Evolutionary conservation across 2,329 filamentous ascomycete species (phyloP).

Genomic region (Epicoccum nigrum): DNA sequence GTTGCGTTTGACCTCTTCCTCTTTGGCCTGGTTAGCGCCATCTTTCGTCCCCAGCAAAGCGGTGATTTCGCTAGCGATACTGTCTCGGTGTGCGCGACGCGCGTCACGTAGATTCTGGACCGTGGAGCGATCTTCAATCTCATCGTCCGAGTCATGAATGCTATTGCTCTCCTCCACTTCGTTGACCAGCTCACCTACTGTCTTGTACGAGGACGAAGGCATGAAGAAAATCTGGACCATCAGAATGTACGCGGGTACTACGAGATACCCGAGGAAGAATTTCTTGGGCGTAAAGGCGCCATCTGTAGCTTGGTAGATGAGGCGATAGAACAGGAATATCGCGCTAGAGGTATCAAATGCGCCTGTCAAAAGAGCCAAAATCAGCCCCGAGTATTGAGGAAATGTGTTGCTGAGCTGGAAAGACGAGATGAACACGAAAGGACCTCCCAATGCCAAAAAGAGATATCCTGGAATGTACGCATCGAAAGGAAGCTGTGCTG

Average conservation of each 20-base stretch:
- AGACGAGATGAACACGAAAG: conserved; percentile 58
- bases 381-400: conserved; percentile 56
- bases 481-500: conserved; percentile 70
- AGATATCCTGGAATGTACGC: conserved; percentile 61
- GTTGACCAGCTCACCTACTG: conserved; percentile 77
- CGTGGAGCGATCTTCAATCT: conserved; percentile 56
- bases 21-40: conserved; percentile 66
- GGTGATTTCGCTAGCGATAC: conserved; percentile 72
- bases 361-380: conserved; percentile 57
- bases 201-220: conserved; percentile 57
- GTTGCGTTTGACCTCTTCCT: conserved; percentile 72
- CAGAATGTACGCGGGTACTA: conserved; percentile 55
- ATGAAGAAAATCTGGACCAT: conserved; percentile 54
- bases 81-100: conserved; percentile 65
- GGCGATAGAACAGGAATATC: conserved; percentile 55
- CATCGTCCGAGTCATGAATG: conserved; percentile 62
- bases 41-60: conserved; percentile 71
- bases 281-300: conserved; percentile 53
- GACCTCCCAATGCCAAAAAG: conserved; percentile 57
- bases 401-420: conserved; percentile 60
- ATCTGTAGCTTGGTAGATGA: conserved; percentile 53
- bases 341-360: conserved; percentile 59
- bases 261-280: conserved; percentile 57
- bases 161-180: conserved; percentile 64
- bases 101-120: conserved; percentile 58